Percentiles rank a stretch among this genome's conserved stretches.
phyloP scores from a whole-genome alignment of 768 basidiomycete genomes.

The Kwoniella mangroviensis region DNA sequence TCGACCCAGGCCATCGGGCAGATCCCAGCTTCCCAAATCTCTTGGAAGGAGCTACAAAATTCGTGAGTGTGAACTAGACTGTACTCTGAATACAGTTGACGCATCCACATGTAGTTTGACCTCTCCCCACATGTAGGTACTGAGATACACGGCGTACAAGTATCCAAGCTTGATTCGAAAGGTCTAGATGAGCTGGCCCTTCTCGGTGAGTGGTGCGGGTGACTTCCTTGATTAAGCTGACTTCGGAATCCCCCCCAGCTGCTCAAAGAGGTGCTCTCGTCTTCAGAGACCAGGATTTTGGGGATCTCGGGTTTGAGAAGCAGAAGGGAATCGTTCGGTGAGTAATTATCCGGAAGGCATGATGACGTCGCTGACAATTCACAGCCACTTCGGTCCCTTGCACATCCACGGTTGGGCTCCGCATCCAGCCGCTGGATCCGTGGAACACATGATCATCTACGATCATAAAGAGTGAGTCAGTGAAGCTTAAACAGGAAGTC shows the following conservation, averaged over 20 bases:
- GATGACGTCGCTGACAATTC: too few relatives aligned
- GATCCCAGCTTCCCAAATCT: conserved; percentile 19
- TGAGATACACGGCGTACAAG: conserved; percentile 10
- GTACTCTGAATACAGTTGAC: background rate
- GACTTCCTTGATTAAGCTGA: background rate
- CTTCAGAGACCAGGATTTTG: conserved; percentile 9
- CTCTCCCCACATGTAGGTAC: conserved; percentile 15
- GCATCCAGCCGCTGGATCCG: background rate
- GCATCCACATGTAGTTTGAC: conserved; percentile 1
- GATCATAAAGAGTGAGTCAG: background rate
- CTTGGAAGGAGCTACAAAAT: background rate
- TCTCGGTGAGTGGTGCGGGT: background rate
- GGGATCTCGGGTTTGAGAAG: background rate
- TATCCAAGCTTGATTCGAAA: background rate
- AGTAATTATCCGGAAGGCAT: background rate
- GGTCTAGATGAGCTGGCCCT: background rate
- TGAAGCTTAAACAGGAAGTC: background rate
- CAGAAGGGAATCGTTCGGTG: background rate
- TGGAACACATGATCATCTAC: background rate
- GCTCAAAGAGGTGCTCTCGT: conserved; percentile 5
- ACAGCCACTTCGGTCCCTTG: conserved; percentile 3
- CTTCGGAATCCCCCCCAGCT: background rate
- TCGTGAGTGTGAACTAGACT: background rate
- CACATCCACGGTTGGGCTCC: background rate
- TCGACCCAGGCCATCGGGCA: conserved; percentile 15